phyloP scores from a whole-genome alignment of 1,139 yeast genomes.

The Meyerozyma guilliermondii region DNA sequence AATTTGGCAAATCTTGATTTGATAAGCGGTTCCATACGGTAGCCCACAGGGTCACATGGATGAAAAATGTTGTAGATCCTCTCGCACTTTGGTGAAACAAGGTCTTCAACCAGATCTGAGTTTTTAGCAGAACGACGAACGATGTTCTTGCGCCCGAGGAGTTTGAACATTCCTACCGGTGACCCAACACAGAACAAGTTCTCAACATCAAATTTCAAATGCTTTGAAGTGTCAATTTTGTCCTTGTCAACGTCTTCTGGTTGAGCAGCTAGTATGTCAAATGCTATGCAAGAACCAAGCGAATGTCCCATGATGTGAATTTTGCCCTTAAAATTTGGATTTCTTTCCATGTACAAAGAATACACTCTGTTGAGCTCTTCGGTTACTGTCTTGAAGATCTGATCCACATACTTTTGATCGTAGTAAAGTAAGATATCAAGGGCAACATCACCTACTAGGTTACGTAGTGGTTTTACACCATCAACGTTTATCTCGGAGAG shows the following conservation, averaged over 20 bases:
- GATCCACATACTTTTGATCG: constrained; percentile 64
- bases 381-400: constrained; percentile 63
- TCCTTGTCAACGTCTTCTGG: constrained; percentile 25
- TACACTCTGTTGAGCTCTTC: constrained; percentile 69
- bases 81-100: constrained; percentile 46
- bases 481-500: constrained; percentile 73
- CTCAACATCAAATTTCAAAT: constrained; percentile 64
- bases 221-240: constrained; percentile 18
- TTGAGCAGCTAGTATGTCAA: constrained; percentile 69
- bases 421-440: constrained; percentile 82
- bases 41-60: constrained; percentile 86
- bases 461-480: constrained; percentile 72
- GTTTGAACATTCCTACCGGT: constrained; percentile 82
- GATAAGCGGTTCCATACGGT: constrained; percentile 78
- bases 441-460: constrained; percentile 78
- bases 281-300: constrained; percentile 78
- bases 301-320: constrained; percentile 89
- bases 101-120: constrained; percentile 12
- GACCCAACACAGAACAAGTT: constrained; percentile 82
- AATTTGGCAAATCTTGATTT: constrained; percentile 47
- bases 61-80: constrained; percentile 76
- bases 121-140: constrained; percentile 28
- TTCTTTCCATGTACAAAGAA: constrained; percentile 49
- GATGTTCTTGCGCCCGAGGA: constrained; percentile 57
- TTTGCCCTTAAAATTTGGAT: constrained; percentile 75